Evolutionary conservation across 192 early-diverging fungal species (phyloP), one percentile per base, ranked within the genome.

Genomic region (Umbelopsis vinacea): DNA sequence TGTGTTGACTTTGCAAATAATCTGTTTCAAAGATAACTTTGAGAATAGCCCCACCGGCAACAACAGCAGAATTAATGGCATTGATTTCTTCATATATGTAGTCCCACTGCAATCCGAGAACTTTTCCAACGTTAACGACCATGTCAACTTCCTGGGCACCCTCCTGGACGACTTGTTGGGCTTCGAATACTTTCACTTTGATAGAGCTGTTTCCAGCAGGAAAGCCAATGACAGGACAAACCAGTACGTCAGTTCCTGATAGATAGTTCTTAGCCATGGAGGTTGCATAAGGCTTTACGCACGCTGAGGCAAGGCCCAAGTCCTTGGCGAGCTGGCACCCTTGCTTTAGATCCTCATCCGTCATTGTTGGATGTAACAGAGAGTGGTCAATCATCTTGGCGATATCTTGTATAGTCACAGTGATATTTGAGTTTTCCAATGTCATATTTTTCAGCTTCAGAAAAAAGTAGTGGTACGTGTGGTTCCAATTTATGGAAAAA

Each of bases 351-450:
- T 84, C 76, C 8, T 73, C 57, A 17, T 74, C 52, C 9, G 83
- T 82, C 81, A 82, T 78, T 0, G 79, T 79, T 7, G 83, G 83
- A 68, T 71, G 71, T 4, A 84, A 78, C 43, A 84, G 67, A n/a
- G 83, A 76, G 53, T 84, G 83, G 75, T 84, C 83, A 33, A 84
- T 84, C 52, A 81, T 85, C 74, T 80, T 75, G 55, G 81, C 83
- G 10, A 85, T 79, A 19, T 63, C 57, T 19, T 29, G 26, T 17
- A 63, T 19, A 17, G 57, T 35, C 6, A 63, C 33, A 12, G 57
- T 37, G 12, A 63, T 63, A 6, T 29, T 29, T 37, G 29, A 35
- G 17, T 19, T 63, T 43, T 43, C 40, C 40, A 43, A 1, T 43
- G 40, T 43, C 0, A 6, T 6, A 35, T 63, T 63, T 37, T 63